Evolutionary conservation across 139 green algal species (phyloP), one percentile per base, ranked within the genome.

Genomic region (Chlorella sp.): DNA sequence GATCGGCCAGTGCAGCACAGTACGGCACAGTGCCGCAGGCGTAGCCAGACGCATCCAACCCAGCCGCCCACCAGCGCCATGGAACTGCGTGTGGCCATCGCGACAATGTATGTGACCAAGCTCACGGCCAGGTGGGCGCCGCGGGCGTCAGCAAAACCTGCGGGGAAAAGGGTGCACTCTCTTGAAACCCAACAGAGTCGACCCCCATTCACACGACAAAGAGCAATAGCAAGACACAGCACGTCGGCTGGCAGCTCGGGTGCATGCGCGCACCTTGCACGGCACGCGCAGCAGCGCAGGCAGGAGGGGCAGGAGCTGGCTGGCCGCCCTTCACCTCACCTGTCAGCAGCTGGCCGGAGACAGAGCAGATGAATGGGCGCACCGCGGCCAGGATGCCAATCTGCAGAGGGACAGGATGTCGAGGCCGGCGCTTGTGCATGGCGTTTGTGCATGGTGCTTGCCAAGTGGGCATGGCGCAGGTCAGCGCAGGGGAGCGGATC

Each of bases 331-430:
- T n/a, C 53, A 5, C 9, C 3, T n/a, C 2, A n/a, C 8, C 23
- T 1, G 3, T 25, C 53, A 36, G 27, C 21, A 17, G 29, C 67
- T 21, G 23, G 46, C 67, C 67, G 23, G 19, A 38, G 31, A 73
- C 27, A 7, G 46, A 63, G 48, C 67, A 61, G 46, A 62, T 61
- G 33, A 73, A 73, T 7, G 67, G 67, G 12, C 46, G 46, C 27
- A 73, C 19, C 5, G 46, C 48, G 8, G 33, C 36, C 33, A 73
- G 48, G 3, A 73, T 17, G 23, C 67, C 67, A 19, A 73, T 73
- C 29, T 73, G 67, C n/a, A n/a, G n/a, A n/a, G n/a, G n/a, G n/a
- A n/a, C n/a, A n/a, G n/a, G n/a, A n/a, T n/a, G n/a, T n/a, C n/a
- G n/a, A n/a, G n/a, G n/a, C n/a, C n/a, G n/a, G n/a, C n/a, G n/a